These are phyloP conservation scores for Pythium angustatum DNA, from an alignment of 352 stramenopile genomes.

Conservation along the genomic window DNA sequence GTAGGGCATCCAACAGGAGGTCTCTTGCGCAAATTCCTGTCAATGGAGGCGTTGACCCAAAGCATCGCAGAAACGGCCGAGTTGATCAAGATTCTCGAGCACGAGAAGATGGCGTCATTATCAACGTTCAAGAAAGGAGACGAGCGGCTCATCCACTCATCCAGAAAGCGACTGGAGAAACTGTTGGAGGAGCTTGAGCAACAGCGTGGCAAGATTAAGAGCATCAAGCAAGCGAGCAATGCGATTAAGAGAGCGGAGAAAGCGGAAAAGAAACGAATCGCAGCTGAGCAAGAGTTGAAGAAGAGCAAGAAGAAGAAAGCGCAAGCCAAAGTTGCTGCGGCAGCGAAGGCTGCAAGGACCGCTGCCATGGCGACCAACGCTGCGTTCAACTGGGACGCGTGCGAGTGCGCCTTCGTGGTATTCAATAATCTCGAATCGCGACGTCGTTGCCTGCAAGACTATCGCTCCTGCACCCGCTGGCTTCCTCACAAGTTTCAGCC, in stretches of 20 bases:
- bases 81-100: slow-evolving; percentile 50
- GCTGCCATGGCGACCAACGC: slow-evolving; percentile 20
- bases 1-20: slow-evolving; percentile 75
- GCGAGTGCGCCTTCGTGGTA: slow-evolving; percentile 83
- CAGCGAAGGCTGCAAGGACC: slow-evolving; percentile 1
- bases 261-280: slow-evolving; percentile 22
- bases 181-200: slow-evolving; percentile 29
- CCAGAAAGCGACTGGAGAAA: slow-evolving; percentile 29
- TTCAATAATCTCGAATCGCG: slow-evolving; percentile 87
- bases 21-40: slow-evolving; percentile 68
- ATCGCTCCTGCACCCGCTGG: slow-evolving; percentile 50
- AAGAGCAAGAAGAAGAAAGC: slow-evolving; percentile 25
- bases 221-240: slow-evolving; percentile 41
- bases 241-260: slow-evolving; percentile 9
- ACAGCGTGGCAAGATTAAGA: slow-evolving; percentile 69
- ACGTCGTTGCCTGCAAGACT: slow-evolving; percentile 76
- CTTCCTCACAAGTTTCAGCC: slow-evolving; percentile 56
- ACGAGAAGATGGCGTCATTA: slow-evolving; percentile 14
- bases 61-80: slow-evolving; percentile 59
- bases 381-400: slow-evolving; percentile 60
- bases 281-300: slow-evolving; percentile 29
- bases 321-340: slow-evolving; percentile 7
- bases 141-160: slow-evolving; percentile 20
- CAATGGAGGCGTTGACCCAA: slow-evolving; percentile 64
- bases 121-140: slow-evolving; percentile 24